Evolutionary conservation across 1,284 basidiomycete species (phyloP), one percentile per base, ranked within the genome.

Genomic region (Puccinia brachypodii): DNA sequence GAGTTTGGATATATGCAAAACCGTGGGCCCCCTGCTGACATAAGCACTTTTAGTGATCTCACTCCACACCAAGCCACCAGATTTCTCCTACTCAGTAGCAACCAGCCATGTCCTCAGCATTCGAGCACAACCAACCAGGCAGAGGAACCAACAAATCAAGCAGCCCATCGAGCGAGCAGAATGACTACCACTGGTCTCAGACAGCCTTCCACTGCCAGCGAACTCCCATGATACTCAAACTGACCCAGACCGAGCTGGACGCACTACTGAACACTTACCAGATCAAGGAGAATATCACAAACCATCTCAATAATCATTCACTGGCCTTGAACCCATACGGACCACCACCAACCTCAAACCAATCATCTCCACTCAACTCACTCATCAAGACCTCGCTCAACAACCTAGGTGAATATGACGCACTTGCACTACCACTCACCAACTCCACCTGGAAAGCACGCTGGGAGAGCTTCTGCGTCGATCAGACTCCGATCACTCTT

Each of bases 391-490:
- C 73, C 33, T 60, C 73, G 60, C 73, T 75, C 47, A 31, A 58
- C 31, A 75, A 28, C 31, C 28, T 36, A n/a, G 31, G 16, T 22
- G 89, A 89, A 71, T 90, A 90, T 84, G 89, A 89, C 82, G 83
- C 86, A 33, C 89, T 96, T 73, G 93, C 91, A 84, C 85, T 96
- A n/a, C 94, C 95, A 22, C 89, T 98, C 36, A 93, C 96, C 28
- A 98, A 94, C 83, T 89, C 90, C 33, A 90, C 89, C 44, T 99
- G 96, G 96, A 91, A 91, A 85, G 89, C 91, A 83, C 89, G 96
- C 82, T 99, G 97, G 96, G 90, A 91, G 84, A 89, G 91, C 56
- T 92, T 98, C 89, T 99, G 96, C 87, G 88, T 96, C 66, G 89
- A 90, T 47, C 83, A 84, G 53, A 80, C 77, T 19, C 47, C 44